These are phyloP conservation scores for Streptanthus diversifolius DNA, from an alignment of 345 rosid species.

Conservation along the genomic window DNA sequence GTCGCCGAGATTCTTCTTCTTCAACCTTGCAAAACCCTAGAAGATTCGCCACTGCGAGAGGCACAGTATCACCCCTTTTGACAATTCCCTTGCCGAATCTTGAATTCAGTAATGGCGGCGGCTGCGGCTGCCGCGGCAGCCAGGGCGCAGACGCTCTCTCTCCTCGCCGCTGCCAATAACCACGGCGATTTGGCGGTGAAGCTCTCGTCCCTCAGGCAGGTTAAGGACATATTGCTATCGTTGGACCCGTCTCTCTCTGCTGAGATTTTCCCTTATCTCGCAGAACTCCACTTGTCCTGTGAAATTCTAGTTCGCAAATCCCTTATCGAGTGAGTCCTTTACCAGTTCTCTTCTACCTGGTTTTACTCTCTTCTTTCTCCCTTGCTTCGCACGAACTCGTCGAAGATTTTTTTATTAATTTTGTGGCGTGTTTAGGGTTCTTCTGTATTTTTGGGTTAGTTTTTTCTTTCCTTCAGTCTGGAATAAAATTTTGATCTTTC, in stretches of 20 bases:
- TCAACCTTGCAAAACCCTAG: constrained; percentile 31
- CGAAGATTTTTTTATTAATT: not conserved
- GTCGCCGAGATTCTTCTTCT: constrained; percentile 16
- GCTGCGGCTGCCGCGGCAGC: constrained; percentile 41
- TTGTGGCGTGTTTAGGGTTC: constrained; percentile 15
- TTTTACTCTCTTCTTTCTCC: not conserved
- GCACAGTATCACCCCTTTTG: not conserved
- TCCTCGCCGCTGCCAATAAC: constrained; percentile 72
- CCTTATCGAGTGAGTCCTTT: constrained; percentile 65
- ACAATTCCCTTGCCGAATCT: constrained; percentile 18
- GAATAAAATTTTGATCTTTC: not conserved
- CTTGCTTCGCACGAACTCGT: constrained; percentile 10
- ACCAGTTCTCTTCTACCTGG: not conserved
- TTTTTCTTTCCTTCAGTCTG: not conserved
- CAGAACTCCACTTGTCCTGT: constrained; percentile 73
- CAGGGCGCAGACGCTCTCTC: constrained; percentile 68
- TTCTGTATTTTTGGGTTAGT: not conserved
- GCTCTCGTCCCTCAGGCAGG: constrained; percentile 85
- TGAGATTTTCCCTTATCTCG: constrained; percentile 73
- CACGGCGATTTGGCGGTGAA: constrained; percentile 84
- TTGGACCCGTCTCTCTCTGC: constrained; percentile 61
- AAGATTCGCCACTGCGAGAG: not conserved
- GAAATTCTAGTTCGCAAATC: constrained; percentile 69
- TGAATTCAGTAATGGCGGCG: constrained; percentile 34
- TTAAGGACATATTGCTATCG: constrained; percentile 62